Conservation (phyloP, 2,329 filamentous ascomycete genomes). For the Fusarium burgessii region DNA sequence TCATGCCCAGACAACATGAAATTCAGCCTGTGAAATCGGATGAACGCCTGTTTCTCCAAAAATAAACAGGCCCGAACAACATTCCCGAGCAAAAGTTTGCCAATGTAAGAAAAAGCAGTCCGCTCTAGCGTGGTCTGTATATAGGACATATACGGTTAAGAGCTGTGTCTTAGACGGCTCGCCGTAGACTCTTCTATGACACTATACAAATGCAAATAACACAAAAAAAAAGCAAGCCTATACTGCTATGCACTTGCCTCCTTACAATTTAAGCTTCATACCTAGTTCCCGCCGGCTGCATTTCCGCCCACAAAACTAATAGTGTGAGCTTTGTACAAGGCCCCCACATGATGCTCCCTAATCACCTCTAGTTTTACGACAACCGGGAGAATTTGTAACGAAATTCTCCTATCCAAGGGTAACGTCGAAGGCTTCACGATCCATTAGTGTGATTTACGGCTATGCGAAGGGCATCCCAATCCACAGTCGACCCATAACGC, state of each 20-base stretch:
- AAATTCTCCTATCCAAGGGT: background rate
- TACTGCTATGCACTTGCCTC: background rate
- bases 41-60: background rate
- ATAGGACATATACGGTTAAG: background rate
- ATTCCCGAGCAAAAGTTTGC: background rate
- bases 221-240: background rate
- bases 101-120: background rate
- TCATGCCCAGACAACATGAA: background rate
- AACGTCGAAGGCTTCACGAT: background rate
- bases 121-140: background rate
- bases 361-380: background rate
- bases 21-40: background rate
- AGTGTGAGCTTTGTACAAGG: background rate
- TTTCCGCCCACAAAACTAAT: background rate
- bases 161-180: background rate
- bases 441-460: background rate
- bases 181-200: background rate
- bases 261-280: background rate
- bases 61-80: background rate
- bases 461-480: background rate
- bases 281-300: background rate
- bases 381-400: background rate
- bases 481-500: background rate
- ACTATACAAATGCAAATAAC: background rate
- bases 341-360: constrained; percentile 1